Base-by-base conservation (phyloP, 768 basidiomycete genomes). In the Boletus rubescentipes region DNA sequence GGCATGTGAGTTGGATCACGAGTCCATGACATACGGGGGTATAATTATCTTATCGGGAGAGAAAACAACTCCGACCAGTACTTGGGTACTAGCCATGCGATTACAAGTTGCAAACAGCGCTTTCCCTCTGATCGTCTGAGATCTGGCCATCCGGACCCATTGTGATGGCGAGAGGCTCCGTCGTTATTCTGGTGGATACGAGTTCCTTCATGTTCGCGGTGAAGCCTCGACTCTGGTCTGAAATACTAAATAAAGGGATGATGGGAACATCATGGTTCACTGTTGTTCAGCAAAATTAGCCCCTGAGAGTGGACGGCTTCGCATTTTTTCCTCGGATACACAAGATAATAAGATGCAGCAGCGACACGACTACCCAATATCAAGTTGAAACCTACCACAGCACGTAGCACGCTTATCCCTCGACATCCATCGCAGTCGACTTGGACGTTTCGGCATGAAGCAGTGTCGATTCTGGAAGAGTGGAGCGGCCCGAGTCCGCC, bases 21-120 rank as follows among this genome's bases (percentile, higher is more conserved):
- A 26, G 26, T 4, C 6, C 26, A 26, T 26, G 26, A 26, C 26
- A 26, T 26, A 6, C 6, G n/a, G 26, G 16, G 10, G 38, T 38
- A 48, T 58, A 31, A 47, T 58, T 59, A 58, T 53, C 41, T 37
- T 37, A 35, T 57, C 39, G 36, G 9, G 26, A 26, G 4, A 26
- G 26, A 26, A 26, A 26, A 4, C 26, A 26, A 26, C 26, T 26
- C 26, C 26, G 26, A 6, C 26, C n/a, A n/a, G n/a, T n/a, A n/a
- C n/a, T n/a, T n/a, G n/a, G n/a, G n/a, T n/a, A n/a, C n/a, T n/a
- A n/a, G n/a, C n/a, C n/a, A n/a, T n/a, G n/a, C n/a, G n/a, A n/a
- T n/a, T 26, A 3, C 26, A 6, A 26, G 26, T 26, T 26, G 26
- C 3, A 6, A 26, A 26, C 26, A 26, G 26, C 26, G 26, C 6